A percentile compares a stretch with the other conserved stretches of the same genome.
Evolutionary conservation across 495 filamentous ascomycete genomes (phyloP).

Genomic region (Penicillium waksmanii): DNA sequence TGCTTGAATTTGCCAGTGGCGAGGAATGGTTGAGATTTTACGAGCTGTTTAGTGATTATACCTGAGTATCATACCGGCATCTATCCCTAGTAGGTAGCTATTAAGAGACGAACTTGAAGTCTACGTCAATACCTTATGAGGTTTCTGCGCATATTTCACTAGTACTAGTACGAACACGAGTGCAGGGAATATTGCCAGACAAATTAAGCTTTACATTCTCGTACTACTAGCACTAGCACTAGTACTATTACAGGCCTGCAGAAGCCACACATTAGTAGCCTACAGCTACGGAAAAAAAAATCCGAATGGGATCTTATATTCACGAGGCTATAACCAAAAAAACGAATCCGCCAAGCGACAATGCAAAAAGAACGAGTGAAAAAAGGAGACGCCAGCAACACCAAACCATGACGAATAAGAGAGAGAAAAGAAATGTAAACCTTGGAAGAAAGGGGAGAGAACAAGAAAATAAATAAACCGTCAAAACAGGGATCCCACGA

Average conservation of each 20-base stretch:
- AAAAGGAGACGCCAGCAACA: slow-evolving; percentile 23
- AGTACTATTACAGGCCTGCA: background rate
- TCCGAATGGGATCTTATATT: background rate
- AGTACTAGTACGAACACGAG: no score
- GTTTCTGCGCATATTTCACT: no score
- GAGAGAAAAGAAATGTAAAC: slow-evolving; percentile 5
- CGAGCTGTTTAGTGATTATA: no score
- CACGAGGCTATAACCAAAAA: slow-evolving; percentile 1
- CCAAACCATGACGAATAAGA: slow-evolving; percentile 28
- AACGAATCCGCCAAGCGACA: background rate
- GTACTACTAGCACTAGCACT: background rate
- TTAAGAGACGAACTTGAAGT: no score
- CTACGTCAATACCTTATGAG: no score
- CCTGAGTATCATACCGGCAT: no score
- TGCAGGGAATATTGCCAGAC: no score
- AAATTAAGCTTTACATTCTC: no score
- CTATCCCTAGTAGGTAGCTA: no score
- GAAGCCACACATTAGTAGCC: background rate
- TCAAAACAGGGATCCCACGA: background rate
- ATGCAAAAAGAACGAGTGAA: slow-evolving; percentile 5
- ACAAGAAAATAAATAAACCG: slow-evolving; percentile 7
- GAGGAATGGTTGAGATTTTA: no score
- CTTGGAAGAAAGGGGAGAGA: slow-evolving; percentile 2
- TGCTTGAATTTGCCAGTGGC: no score
- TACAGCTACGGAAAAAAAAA: background rate